Conservation (phyloP, 495 filamentous ascomycete genomes). For the Barbatosphaeria neglecta region DNA sequence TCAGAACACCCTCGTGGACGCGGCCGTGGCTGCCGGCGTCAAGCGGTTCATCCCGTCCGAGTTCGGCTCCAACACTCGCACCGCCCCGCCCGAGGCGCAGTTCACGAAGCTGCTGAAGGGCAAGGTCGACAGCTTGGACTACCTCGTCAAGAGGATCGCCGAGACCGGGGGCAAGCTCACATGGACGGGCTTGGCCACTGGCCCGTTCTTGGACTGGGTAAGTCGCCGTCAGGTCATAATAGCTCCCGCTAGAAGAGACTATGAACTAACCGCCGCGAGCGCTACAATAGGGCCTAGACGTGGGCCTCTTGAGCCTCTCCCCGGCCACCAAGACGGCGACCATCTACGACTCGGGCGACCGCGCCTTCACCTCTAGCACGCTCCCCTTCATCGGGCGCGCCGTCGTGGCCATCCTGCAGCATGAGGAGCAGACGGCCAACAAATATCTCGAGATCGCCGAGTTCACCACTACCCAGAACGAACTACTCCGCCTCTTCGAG, state of each 20-base stretch:
- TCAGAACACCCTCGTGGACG: constrained; percentile 44
- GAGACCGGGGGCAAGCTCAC: constrained; percentile 25
- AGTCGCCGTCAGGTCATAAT: background rate
- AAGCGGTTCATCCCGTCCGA: constrained; percentile 49
- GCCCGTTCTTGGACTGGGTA: constrained; percentile 32
- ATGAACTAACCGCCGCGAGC: too few species aligned
- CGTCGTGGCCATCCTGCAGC: constrained; percentile 28
- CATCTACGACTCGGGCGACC: constrained; percentile 38
- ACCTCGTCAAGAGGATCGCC: constrained; percentile 28
- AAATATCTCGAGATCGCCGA: constrained; percentile 30
- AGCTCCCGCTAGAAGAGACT: background rate
- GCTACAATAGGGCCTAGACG: constrained; percentile 21
- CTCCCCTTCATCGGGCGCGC: constrained; percentile 29
- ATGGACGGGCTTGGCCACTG: constrained; percentile 33
- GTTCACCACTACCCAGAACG: constrained; percentile 33
- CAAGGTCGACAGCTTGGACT: constrained; percentile 32
- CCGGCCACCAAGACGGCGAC: constrained; percentile 22
- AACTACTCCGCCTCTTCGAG: constrained; percentile 33
- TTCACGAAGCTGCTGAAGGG: constrained; percentile 13
- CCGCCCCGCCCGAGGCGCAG: background rate
- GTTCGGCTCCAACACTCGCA: constrained; percentile 34
- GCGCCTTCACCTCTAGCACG: constrained; percentile 27
- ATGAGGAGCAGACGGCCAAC: constrained; percentile 38
- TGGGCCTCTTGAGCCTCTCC: constrained; percentile 23
- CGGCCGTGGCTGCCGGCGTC: constrained; percentile 41